Conservation (phyloP, 768 basidiomycete genomes). For the Favolaschia claudopus region DNA sequence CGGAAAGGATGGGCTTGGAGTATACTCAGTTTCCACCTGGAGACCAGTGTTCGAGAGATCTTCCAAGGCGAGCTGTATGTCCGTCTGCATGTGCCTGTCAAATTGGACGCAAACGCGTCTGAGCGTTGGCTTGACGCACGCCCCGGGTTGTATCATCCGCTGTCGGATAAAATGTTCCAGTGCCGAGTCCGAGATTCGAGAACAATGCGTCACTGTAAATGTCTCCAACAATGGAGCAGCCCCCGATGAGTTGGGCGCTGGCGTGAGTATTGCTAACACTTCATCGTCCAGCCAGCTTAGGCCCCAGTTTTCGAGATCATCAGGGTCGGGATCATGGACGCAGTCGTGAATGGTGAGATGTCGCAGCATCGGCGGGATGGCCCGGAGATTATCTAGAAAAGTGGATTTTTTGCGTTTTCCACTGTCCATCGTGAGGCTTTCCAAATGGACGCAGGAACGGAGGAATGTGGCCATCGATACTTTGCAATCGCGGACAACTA, state of each 20-base stretch:
- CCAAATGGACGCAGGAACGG: not conserved
- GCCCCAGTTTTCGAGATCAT: too few relatives aligned
- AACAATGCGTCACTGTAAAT: not conserved
- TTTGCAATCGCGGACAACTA: not conserved
- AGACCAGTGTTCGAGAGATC: too few relatives aligned
- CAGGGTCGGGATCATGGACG: not conserved
- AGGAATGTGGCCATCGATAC: not conserved
- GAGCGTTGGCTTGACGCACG: not conserved
- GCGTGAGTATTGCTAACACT: not conserved
- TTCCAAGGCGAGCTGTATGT: too few relatives aligned
- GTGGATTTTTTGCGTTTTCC: not conserved
- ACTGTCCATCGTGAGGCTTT: slow-evolving; percentile 1
- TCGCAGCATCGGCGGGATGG: slow-evolving; percentile 2
- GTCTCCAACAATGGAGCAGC: not conserved
- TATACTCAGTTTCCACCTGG: too few relatives aligned
- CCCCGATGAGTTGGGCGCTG: not conserved
- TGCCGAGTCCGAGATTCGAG: not conserved
- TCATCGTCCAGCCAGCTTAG: slow-evolving; percentile 1
- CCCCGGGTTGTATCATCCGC: too few relatives aligned
- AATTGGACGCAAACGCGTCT: not conserved
- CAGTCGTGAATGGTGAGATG: not conserved
- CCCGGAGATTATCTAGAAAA: not conserved
- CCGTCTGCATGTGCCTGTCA: not conserved
- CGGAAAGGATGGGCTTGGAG: too few relatives aligned
- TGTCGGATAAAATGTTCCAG: not conserved